Base-by-base conservation (phyloP, 2,329 filamentous ascomycete genomes). In the Lojkania enalia region DNA sequence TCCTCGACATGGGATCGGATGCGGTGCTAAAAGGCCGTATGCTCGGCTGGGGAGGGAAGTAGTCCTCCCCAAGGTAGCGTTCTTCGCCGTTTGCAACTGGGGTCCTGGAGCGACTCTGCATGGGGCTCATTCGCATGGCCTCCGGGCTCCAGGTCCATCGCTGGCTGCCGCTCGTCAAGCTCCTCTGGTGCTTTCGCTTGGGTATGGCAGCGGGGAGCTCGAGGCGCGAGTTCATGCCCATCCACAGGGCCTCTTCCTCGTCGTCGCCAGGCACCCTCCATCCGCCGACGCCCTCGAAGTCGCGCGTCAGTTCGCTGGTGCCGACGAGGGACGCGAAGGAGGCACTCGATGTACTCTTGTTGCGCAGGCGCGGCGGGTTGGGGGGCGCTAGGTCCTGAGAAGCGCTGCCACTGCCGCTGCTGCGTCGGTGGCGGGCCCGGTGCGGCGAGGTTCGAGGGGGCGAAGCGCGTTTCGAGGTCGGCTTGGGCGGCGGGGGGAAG, bases 261-360 rank as follows among this genome's bases (percentile, higher is more conserved):
- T 69, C 65, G 19, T 66, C 66, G 11, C 62, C 64, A 3, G 65
- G 49, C 13, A 69, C 57, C 33, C 66, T 56, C 67, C 67, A 71
- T 1, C 73, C 73, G 19, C 73, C 73, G 1, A 75, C 67, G 39
- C 71, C 71, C 44, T 75, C 73, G 38, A 68, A 75, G 49, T 75
- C 73, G 23, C 71, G 58, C 11, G 61, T 62, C 3, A 61, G 38
- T 11, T 64, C 63, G 35, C 60, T 60, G 19, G 57, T 61, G 19
- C 63, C 59, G 19, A 71, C 41, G 20, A 73, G 54, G 1, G 61
- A 60, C 12, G 64, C 63, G 35, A 70, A 64, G 1, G 63, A 67
- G 2, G 57, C 63, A 39, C 58, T 67, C 46, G 63, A 67, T 3
- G 57, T 63, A 39, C 58, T 67, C 46, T 69, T 71, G 12, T 52